A percentile compares a stretch with the other conserved stretches of the same genome.
Evolutionary conservation across 2,329 filamentous ascomycete genomes (phyloP).

Genomic region (Alternaria triticimaculans): DNA sequence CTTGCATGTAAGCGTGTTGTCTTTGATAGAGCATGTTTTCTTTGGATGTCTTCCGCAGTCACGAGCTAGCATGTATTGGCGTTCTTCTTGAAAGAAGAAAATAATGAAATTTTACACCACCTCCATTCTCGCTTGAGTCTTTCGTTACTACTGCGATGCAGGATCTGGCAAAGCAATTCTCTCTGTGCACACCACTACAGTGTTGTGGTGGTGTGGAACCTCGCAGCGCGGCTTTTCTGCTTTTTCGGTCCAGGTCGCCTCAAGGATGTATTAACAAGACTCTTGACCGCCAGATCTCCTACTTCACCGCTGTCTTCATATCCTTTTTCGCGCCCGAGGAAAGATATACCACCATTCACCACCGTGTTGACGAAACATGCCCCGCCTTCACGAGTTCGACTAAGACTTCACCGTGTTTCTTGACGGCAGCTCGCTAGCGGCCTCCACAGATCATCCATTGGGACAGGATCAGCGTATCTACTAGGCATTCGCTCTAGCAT

Average conservation of each 20-base stretch:
- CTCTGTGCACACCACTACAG: neutral
- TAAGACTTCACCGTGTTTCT: neutral
- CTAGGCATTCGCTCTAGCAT: neutral
- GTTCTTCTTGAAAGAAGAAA: conserved; percentile 12
- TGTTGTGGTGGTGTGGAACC: neutral
- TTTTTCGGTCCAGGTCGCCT: neutral
- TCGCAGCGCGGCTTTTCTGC: neutral
- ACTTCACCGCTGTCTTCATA: neutral
- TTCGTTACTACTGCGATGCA: neutral
- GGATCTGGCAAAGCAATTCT: neutral
- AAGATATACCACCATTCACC: neutral
- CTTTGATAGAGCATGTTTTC: conserved; percentile 1
- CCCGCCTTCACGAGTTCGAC: neutral
- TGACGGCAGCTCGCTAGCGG: neutral
- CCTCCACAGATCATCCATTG: neutral
- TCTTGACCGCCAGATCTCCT: neutral
- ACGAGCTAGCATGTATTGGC: conserved; percentile 12
- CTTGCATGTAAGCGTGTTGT: conserved; percentile 47
- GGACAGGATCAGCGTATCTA: neutral
- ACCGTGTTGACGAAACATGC: neutral
- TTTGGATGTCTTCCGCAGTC: conserved; percentile 3
- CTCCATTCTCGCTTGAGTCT: neutral
- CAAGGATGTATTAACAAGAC: neutral
- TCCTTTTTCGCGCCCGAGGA: neutral
- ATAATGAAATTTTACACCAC: conserved; percentile 1